Base-by-base conservation (phyloP, 306 rosid genomes). In the Quillaja saponaria region DNA sequence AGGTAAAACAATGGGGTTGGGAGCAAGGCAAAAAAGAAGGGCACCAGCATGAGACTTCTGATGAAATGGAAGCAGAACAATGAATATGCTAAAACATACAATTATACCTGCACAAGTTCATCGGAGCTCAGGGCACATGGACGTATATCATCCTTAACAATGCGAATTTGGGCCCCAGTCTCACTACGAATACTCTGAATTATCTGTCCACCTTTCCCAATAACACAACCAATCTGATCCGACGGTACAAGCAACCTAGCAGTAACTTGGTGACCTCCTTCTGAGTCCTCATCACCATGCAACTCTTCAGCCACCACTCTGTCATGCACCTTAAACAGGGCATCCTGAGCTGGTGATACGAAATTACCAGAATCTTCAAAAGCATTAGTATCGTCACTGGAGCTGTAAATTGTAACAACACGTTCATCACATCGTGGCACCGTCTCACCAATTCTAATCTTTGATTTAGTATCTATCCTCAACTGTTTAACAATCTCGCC, bases 401-500 rank as follows among this genome's bases (percentile, higher is more conserved):
- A 40, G 60, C 99, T 94, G 46, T 85, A 89, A 16, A 94, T 63
- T 17, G 95, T 89, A 51, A 94, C 71, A 13, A 94, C 89, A 6
- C 99, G 87, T 81, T 94, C 99, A 0, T 89, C 97, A 17, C 86
- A 74, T 21, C 97, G 95, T 0, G 87, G 86, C 31, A 87, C 90
- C n/a, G 89, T 83, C 63, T 94, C 97, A 40, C 96, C 95, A 74
- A 94, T 94, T 73, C 99, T 77, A 58, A 94, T 87, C 87, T 89
- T 94, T 8, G 96, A 72, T 63, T 85, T 86, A 1, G 99, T 94
- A 74, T 89, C 97, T 15, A 65, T 21, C 78, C 99, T 83, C 19
- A 94, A 57, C 70, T 94, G 99, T 94, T 90, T 89, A 57, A 94
- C 95, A 68, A 94, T 94, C 84, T 94, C 99, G 34, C 99, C 99